Evolutionary conservation across 148 eudicot species (phyloP).

Genomic region (Fagopyrum esculentum): DNA sequence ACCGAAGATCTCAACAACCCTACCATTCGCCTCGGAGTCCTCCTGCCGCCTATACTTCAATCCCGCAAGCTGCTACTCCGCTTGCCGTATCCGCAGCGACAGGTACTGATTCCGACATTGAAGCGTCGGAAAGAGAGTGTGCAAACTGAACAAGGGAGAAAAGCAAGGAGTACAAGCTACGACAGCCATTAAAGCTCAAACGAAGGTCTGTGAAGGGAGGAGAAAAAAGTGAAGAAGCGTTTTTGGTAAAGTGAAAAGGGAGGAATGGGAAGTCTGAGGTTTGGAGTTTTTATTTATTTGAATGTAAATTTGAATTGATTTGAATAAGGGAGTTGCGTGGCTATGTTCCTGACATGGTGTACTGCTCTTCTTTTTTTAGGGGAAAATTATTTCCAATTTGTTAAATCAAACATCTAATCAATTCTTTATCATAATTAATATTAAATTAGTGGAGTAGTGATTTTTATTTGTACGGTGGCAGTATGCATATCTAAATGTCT

Average conservation of each 20-base stretch:
- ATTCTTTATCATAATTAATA: no score
- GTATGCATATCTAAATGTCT: no score
- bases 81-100: slow-evolving; percentile 29
- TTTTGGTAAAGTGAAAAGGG: not conserved
- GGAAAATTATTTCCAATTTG: no score
- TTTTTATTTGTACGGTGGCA: no score
- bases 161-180: slow-evolving; percentile 23
- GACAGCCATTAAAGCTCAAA: not conserved
- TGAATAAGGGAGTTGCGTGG: no score
- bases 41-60: slow-evolving; percentile 22
- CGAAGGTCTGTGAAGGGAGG: not conserved
- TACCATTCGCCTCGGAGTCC: slow-evolving; percentile 90
- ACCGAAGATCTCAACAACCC: slow-evolving; percentile 95
- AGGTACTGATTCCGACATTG: slow-evolving; percentile 45
- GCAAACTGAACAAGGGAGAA: slow-evolving; percentile 28
- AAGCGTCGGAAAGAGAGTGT: slow-evolving; percentile 34
- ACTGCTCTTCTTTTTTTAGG: no score
- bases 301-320: no score
- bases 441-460: no score
- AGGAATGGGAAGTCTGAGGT: slow-evolving; percentile 2
- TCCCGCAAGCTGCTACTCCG: slow-evolving; percentile 59
- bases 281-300: not conserved
- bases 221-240: not conserved
- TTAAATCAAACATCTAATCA: no score
- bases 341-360: no score